Evolutionary conservation across 208 protist genomes (phyloP).

Genomic region (Sergeia podlipaevii): DNA sequence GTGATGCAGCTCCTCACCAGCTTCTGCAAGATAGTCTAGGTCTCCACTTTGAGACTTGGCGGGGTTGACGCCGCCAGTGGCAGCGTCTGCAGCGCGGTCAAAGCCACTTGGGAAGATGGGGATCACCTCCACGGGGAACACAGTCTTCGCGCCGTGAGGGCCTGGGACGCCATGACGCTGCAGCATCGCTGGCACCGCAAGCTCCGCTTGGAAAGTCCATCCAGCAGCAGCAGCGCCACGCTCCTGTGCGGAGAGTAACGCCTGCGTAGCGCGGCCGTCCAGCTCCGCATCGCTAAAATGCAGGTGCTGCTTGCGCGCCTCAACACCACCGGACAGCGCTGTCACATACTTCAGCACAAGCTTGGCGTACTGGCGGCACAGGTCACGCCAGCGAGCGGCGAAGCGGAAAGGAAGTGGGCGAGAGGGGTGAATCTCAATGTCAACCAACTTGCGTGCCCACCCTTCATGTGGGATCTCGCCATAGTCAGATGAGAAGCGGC

Average conservation of each 20-base stretch:
- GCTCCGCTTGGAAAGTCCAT: conserved; percentile 38
- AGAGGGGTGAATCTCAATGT: too few species aligned
- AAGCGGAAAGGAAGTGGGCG: too few species aligned
- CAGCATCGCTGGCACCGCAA: conserved; percentile 37
- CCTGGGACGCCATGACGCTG: conserved; percentile 27
- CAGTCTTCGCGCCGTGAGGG: too few species aligned
- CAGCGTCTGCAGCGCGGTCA: conserved; percentile 16
- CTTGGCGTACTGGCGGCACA: conserved; percentile 33
- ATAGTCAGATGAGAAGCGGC: conserved; percentile 68
- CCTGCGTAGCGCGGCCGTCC: conserved; percentile 33
- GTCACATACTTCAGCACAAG: conserved; percentile 26
- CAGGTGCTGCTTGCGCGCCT: conserved; percentile 46
- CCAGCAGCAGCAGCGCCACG: background rate
- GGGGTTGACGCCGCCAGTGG: conserved; percentile 10
- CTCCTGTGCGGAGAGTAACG: background rate
- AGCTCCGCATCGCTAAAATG: conserved; percentile 61
- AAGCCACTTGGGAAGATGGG: conserved; percentile 66
- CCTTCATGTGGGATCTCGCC: conserved; percentile 9
- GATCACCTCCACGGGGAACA: conserved; percentile 75
- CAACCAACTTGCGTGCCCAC: too few species aligned
- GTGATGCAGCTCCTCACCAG: conserved; percentile 44
- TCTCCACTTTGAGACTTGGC: conserved; percentile 8
- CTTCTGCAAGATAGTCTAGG: conserved; percentile 53
- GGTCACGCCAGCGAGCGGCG: conserved; percentile 7
- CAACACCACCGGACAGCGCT: conserved; percentile 27